A percentile compares a stretch with the other conserved stretches of the same genome.
These are phyloP conservation scores for Xylariales sp. DNA, from an alignment of 2,329 filamentous ascomycete species.

Conservation along the genomic window DNA sequence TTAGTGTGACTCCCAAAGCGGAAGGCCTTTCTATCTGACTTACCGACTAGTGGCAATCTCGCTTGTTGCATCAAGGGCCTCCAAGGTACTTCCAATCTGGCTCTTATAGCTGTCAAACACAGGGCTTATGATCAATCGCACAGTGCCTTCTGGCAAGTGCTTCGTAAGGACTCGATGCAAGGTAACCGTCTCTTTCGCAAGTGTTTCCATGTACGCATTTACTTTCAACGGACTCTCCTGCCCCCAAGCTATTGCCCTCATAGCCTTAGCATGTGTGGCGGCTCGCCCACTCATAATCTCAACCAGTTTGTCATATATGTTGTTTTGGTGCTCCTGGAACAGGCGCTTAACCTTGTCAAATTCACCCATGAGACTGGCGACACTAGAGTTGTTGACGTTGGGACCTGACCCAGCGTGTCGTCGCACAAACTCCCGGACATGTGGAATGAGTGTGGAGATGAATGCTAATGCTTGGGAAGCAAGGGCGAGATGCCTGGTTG, in stretches of 20 bases:
- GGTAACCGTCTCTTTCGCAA: constrained; percentile 86
- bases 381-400: constrained; percentile 56
- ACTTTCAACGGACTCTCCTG: constrained; percentile 56
- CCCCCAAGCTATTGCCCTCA: constrained; percentile 83
- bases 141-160: constrained; percentile 80
- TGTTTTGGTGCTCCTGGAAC: constrained; percentile 89
- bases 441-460: constrained; percentile 85
- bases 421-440: constrained; percentile 90
- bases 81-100: constrained; percentile 79
- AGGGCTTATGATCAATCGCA: constrained; percentile 85
- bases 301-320: constrained; percentile 91
- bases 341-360: constrained; percentile 89
- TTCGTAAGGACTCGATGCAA: constrained; percentile 86
- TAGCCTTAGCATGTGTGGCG: constrained; percentile 76
- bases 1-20: constrained; percentile 12
- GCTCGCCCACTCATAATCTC: constrained; percentile 90
- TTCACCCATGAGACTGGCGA: constrained; percentile 75
- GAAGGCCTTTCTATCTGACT: constrained; percentile 45
- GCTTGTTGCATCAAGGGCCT: constrained; percentile 72
- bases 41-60: constrained; percentile 78
- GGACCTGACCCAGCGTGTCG: constrained; percentile 71
- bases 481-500: constrained; percentile 91
- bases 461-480: constrained; percentile 91
- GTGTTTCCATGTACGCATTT: constrained; percentile 84
- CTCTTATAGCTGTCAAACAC: constrained; percentile 86